Evolutionary conservation across 192 early-diverging fungal species (phyloP).

Genomic region (Coemansia nantahalensis): DNA sequence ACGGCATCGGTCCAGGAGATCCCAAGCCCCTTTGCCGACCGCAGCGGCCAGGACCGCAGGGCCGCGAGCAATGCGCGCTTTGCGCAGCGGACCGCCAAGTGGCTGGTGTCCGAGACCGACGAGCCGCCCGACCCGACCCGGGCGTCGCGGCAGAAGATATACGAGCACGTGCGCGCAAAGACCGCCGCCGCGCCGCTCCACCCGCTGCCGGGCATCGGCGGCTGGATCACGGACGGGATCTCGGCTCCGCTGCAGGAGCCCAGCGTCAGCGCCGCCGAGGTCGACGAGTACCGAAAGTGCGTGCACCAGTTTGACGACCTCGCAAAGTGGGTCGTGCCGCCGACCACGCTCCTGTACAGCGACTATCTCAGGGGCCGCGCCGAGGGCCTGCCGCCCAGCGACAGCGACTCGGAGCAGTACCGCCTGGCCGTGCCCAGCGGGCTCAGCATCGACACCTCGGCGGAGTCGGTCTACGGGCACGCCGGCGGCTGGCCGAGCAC

Average conservation of each 20-base stretch:
- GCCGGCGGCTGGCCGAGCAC: background rate
- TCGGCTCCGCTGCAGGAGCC: conserved; percentile 56
- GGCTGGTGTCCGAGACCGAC: conserved; percentile 40
- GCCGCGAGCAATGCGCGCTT: conserved; percentile 4
- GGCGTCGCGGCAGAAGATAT: conserved; percentile 28
- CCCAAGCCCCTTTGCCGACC: conserved; percentile 42
- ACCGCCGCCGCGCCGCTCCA: conserved; percentile 22
- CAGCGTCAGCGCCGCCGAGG: conserved; percentile 47
- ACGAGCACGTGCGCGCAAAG: conserved; percentile 39
- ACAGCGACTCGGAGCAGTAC: background rate
- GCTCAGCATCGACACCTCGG: conserved; percentile 8
- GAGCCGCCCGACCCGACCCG: conserved; percentile 32
- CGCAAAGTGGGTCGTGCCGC: conserved; percentile 43
- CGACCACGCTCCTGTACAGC: conserved; percentile 28
- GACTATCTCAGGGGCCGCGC: conserved; percentile 21
- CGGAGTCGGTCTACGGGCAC: background rate
- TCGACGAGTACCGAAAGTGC: conserved; percentile 62
- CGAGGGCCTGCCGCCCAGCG: background rate
- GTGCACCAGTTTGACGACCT: conserved; percentile 50
- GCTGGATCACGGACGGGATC: conserved; percentile 51
- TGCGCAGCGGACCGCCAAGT: conserved; percentile 39
- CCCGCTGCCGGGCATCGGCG: conserved; percentile 42
- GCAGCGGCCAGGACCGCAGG: conserved; percentile 5
- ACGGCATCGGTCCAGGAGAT: conserved; percentile 18
- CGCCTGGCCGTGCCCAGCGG: background rate